phyloP scores from a whole-genome alignment of 352 stramenopile genomes.

The Phytophthora ohioensis region DNA sequence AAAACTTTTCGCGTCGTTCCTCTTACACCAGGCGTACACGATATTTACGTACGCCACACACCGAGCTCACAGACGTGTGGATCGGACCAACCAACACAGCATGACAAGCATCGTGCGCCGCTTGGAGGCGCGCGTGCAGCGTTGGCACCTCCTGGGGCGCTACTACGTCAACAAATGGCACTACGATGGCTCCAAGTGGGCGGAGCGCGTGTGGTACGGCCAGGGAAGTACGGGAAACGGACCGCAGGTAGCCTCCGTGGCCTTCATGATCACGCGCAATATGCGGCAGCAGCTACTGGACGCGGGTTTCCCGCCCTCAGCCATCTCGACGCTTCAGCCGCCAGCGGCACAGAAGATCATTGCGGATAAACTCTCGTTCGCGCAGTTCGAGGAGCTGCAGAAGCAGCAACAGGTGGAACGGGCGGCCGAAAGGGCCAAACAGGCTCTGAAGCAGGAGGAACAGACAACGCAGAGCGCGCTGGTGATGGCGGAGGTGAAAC shows the following conservation, averaged over 20 bases:
- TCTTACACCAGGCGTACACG: not conserved
- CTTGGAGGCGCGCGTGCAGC: conserved; percentile 55
- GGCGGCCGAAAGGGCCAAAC: conserved; percentile 35
- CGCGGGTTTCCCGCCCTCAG: conserved; percentile 60
- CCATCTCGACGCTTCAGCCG: conserved; percentile 72
- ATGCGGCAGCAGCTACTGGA: conserved; percentile 74
- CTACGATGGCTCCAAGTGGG: conserved; percentile 81
- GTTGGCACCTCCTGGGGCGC: conserved; percentile 70
- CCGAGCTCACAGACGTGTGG: not conserved
- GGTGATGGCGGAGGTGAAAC: conserved; percentile 17
- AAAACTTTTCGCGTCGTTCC: conserved; percentile 27
- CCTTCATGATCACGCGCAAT: conserved; percentile 86
- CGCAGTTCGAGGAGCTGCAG: conserved; percentile 53
- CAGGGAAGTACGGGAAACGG: conserved; percentile 48
- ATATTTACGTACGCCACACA: conserved; percentile 10
- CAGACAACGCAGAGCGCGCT: conserved; percentile 12
- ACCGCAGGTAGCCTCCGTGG: conserved; percentile 69
- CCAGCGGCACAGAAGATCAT: conserved; percentile 67
- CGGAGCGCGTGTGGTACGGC: conserved; percentile 77
- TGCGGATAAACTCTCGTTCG: conserved; percentile 65
- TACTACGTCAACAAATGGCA: conserved; percentile 90
- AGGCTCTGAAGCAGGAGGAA: conserved; percentile 28
- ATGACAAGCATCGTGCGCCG: conserved; percentile 48
- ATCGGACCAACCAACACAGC: not conserved
- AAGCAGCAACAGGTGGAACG: conserved; percentile 43